phyloP scores from a whole-genome alignment of 2,329 filamentous ascomycete species.

The Alternaria sp. region DNA sequence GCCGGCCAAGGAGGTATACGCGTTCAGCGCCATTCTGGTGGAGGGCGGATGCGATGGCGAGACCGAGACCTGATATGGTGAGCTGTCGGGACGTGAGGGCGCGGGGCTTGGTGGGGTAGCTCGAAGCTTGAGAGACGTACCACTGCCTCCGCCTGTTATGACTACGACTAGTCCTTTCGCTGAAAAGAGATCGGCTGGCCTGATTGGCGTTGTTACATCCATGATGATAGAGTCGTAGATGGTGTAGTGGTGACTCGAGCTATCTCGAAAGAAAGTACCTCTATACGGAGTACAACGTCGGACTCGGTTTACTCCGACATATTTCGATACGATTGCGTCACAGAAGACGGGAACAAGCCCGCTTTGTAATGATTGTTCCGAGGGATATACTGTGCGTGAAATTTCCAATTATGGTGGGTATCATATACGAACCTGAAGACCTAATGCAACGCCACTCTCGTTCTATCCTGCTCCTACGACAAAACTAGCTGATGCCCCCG shows the following conservation, averaged over 20 bases:
- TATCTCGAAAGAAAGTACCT: not conserved
- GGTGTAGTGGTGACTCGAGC: not conserved
- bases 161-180: slow-evolving; percentile 52
- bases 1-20: slow-evolving; percentile 57
- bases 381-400: not conserved
- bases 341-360: slow-evolving; percentile 10
- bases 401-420: slow-evolving; percentile 22
- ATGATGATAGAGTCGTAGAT: slow-evolving; percentile 27
- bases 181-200: slow-evolving; percentile 50
- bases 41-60: slow-evolving; percentile 54
- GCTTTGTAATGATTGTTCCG: slow-evolving; percentile 7
- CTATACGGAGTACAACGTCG: slow-evolving; percentile 11
- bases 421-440: slow-evolving; percentile 19
- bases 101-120: slow-evolving; percentile 42
- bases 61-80: slow-evolving; percentile 45
- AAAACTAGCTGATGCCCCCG: slow-evolving; percentile 52
- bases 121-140: slow-evolving; percentile 37
- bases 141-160: slow-evolving; percentile 54
- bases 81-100: slow-evolving; percentile 8
- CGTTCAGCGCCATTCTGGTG: slow-evolving; percentile 52
- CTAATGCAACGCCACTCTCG: slow-evolving; percentile 4
- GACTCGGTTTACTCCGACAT: slow-evolving; percentile 17
- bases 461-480: not conserved
- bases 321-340: slow-evolving; percentile 19
- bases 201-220: slow-evolving; percentile 46